A percentile compares a stretch with the other conserved stretches of the same genome.
Evolutionary conservation across 2,329 filamentous ascomycete genomes (phyloP).

Genomic region (Talaromyces sp.): DNA sequence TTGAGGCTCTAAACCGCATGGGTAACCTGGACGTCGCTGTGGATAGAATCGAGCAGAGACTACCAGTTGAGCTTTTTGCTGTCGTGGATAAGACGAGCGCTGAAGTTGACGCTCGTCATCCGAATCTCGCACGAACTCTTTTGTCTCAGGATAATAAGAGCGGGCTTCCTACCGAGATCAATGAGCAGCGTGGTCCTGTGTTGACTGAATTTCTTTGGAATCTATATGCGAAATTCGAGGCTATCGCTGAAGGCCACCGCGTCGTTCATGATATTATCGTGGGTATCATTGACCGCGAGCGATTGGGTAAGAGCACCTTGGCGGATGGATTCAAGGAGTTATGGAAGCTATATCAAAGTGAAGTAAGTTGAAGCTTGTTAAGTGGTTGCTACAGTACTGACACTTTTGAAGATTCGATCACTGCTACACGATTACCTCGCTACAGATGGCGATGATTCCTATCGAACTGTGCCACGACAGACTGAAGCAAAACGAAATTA

Average conservation of each 20-base stretch:
- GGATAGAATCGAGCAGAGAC: slow-evolving; percentile 83
- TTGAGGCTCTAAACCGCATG: slow-evolving; percentile 87
- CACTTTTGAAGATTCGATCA: slow-evolving; percentile 63
- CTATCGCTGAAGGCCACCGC: slow-evolving; percentile 91
- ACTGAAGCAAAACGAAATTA: slow-evolving; percentile 51
- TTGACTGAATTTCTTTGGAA: slow-evolving; percentile 90
- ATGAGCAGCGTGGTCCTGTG: slow-evolving; percentile 74
- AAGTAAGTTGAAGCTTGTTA: slow-evolving; percentile 43
- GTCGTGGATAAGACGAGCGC: slow-evolving; percentile 94
- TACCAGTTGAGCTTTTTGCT: slow-evolving; percentile 89
- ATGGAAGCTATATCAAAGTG: slow-evolving; percentile 97
- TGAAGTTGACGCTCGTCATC: slow-evolving; percentile 88
- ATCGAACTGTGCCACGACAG: slow-evolving; percentile 51
- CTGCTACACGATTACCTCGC: slow-evolving; percentile 94
- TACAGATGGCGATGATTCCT: slow-evolving; percentile 73
- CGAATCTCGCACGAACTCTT: slow-evolving; percentile 63
- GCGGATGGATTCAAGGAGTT: slow-evolving; percentile 90
- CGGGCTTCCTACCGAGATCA: slow-evolving; percentile 65
- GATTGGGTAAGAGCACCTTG: slow-evolving; percentile 60
- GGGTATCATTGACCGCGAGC: slow-evolving; percentile 79
- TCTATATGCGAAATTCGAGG: slow-evolving; percentile 92
- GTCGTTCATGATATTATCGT: slow-evolving; percentile 89
- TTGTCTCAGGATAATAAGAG: slow-evolving; percentile 46
- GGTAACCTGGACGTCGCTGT: slow-evolving; percentile 80
- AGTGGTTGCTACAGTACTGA: slow-evolving; percentile 19